Percentiles rank a stretch among this genome's conserved stretches.
Evolutionary conservation across 257 asterid genomes (phyloP).

Genomic region (Gentiana dahurica): DNA sequence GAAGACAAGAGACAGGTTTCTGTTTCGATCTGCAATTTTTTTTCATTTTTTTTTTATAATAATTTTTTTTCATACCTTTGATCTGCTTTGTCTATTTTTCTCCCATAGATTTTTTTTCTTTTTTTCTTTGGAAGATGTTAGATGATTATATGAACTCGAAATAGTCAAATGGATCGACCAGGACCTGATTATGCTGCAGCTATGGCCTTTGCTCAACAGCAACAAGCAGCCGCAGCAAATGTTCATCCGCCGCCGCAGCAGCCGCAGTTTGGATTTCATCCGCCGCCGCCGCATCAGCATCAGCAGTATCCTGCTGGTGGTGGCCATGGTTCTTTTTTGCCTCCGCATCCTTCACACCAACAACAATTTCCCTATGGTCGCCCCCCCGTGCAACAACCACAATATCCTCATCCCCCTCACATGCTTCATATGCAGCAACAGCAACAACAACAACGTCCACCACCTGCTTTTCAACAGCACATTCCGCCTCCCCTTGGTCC

Average conservation of each 20-base stretch:
- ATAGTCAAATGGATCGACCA: constrained; percentile 58
- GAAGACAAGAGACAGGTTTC: too few relatives aligned
- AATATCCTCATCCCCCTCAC: constrained; percentile 60
- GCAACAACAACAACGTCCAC: constrained; percentile 46
- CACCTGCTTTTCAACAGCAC: constrained; percentile 64
- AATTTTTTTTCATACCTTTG: too few relatives aligned
- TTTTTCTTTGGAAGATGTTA: too few relatives aligned
- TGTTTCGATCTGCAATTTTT: too few relatives aligned
- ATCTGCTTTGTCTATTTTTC: too few relatives aligned
- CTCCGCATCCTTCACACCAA: constrained; percentile 68
- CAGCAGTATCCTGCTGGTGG: constrained; percentile 78
- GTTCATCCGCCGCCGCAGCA: constrained; percentile 18
- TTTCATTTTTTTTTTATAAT: too few relatives aligned
- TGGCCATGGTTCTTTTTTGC: constrained; percentile 61
- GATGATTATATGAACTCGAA: too few relatives aligned
- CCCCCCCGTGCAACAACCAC: constrained; percentile 54
- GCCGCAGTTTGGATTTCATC: constrained; percentile 71
- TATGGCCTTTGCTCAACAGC: constrained; percentile 73
- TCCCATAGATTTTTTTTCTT: too few relatives aligned
- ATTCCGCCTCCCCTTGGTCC: constrained; percentile 61
- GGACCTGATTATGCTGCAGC: constrained; percentile 79
- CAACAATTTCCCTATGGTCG: constrained; percentile 49
- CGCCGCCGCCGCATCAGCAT: constrained; percentile 32
- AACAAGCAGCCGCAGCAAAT: constrained; percentile 34
- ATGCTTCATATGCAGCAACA: constrained; percentile 26